phyloP scores from a whole-genome alignment of 2,329 filamentous ascomycete species.

The Saccharata proteae region DNA sequence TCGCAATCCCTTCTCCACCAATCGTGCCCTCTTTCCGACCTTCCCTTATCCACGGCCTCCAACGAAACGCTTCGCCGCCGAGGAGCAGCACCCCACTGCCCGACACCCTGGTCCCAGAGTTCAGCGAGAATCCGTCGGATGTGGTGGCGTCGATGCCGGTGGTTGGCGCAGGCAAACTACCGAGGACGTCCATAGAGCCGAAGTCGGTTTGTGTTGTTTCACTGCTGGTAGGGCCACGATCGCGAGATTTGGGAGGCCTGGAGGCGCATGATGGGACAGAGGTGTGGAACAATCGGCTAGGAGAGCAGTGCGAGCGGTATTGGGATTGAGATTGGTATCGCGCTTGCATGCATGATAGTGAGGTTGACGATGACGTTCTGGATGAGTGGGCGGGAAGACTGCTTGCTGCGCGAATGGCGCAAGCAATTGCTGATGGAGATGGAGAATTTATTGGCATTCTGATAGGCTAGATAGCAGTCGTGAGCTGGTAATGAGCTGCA shows the following conservation, averaged over 20 bases:
- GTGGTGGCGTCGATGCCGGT: constrained; percentile 77
- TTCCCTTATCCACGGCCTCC: constrained; percentile 64
- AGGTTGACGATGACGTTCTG: too few species aligned
- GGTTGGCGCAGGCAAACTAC: constrained; percentile 60
- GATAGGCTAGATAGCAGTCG: too few species aligned
- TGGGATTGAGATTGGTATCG: too few species aligned
- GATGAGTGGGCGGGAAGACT: too few species aligned
- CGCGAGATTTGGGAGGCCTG: constrained; percentile 32
- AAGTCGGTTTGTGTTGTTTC: constrained; percentile 64
- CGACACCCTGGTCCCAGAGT: constrained; percentile 62
- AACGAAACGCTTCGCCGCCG: constrained; percentile 76
- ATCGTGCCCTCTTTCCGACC: constrained; percentile 22
- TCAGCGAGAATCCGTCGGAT: constrained; percentile 72
- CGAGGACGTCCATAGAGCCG: constrained; percentile 63
- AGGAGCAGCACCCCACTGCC: constrained; percentile 66
- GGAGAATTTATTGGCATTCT: too few species aligned
- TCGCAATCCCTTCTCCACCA: constrained; percentile 23
- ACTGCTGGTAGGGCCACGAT: constrained; percentile 48
- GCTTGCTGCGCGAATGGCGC: too few species aligned
- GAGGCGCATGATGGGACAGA: too few species aligned
- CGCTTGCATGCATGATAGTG: too few species aligned
- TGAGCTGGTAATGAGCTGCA: too few species aligned
- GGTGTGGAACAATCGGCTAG: too few species aligned
- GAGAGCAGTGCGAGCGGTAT: too few species aligned
- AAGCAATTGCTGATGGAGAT: too few species aligned